Base-by-base conservation (phyloP, 1,284 basidiomycete species). In the Kwoniella shivajii region DNA sequence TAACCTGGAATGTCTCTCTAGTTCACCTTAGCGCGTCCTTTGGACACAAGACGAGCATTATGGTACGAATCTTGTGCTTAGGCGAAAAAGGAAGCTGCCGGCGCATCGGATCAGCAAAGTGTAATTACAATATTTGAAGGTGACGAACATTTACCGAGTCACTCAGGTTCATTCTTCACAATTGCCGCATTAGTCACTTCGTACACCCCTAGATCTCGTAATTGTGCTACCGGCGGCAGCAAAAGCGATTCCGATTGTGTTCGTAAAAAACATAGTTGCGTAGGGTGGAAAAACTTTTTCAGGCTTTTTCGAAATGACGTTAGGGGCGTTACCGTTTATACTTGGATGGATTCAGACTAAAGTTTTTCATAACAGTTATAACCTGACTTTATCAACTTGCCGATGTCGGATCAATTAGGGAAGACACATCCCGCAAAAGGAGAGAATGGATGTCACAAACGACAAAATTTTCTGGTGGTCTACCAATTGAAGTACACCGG, bases 241-340 rank as follows among this genome's bases (percentile, higher is more conserved):
- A 38, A 11, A 38, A 38, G 18, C 6, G 18, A 13, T 43, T 43
- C n/a, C 22, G 22, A 13, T 43, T 33, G 14, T 7, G 13, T 45
- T 45, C 27, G n/a, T n/a, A n/a, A n/a, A n/a, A n/a, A n/a, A n/a
- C n/a, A n/a, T n/a, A n/a, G n/a, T n/a, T n/a, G n/a, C n/a, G n/a
- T n/a, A n/a, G n/a, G n/a, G n/a, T n/a, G n/a, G n/a, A 36, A 36
- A 36, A 36, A 36, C 34, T 37, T 34, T 49, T 11, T 49, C 27
- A 27, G 46, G 13, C 46, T 49, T 27, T 36, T 22, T 38, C 31
- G 43, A 31, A 47, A 36, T 49, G 46, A 49, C 46, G 46, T 49
- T 36, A 18, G 22, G 30, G 46, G 46, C 46, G 44, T 49, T 26
- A 50, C 48, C 22, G 10, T 18, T 16, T n/a, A 36, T 36, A 39